Conservation (phyloP, 306 rosid species). For the Luffa acutangula region DNA sequence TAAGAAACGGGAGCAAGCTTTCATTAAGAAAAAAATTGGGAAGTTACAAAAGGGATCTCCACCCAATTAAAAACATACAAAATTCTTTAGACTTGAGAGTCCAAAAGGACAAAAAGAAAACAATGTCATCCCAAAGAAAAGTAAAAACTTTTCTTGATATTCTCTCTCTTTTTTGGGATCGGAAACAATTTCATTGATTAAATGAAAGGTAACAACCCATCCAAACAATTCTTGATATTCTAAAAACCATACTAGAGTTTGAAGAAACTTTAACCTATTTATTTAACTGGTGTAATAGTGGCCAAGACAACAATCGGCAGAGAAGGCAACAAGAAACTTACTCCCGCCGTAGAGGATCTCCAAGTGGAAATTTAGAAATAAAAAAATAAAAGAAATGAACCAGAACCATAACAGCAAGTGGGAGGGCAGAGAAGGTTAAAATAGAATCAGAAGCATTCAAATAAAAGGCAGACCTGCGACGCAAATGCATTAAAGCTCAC, state of each 20-base stretch:
- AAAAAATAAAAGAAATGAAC: background rate
- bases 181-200: too few relatives aligned
- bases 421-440: background rate
- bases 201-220: too few relatives aligned
- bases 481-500: conserved; percentile 94
- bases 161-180: too few relatives aligned
- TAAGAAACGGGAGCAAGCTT: background rate
- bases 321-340: background rate
- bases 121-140: background rate
- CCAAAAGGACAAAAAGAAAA: background rate
- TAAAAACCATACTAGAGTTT: background rate
- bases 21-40: background rate
- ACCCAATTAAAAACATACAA: background rate
- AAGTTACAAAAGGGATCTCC: background rate
- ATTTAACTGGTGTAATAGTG: background rate
- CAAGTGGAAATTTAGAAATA: background rate
- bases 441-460: conserved; percentile 2
- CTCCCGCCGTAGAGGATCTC: background rate
- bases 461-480: conserved; percentile 56
- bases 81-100: background rate
- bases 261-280: background rate
- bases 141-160: too few relatives aligned
- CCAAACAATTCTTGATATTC: background rate
- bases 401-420: background rate
- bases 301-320: background rate